Evolutionary conservation across 2,329 filamentous ascomycete genomes (phyloP), one percentile per base, ranked within the genome.

Genomic region (Aureobasidium sp.): DNA sequence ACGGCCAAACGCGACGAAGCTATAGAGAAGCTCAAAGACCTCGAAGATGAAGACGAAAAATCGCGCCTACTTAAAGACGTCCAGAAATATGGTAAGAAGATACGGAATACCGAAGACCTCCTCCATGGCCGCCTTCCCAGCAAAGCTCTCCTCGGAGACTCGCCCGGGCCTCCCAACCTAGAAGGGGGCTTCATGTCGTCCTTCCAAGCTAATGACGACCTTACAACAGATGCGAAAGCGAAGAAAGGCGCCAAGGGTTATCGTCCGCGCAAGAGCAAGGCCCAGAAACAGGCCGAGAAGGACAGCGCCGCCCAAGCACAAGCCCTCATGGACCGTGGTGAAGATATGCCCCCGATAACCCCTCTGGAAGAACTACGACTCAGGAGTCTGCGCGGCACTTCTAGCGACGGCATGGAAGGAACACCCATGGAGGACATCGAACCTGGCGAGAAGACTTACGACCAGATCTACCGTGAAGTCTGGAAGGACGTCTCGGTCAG

Each of bases 391-490:
- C 58, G 62, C 61, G 66, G 65, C 52, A 68, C 69, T 29, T 74
- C 74, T 48, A 77, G 74, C 65, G 77, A 81, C 64, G 75, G 77
- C n/a, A 80, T 82, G 67, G 81, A 83, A 64, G 68, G 70, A 6
- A 79, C 76, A 4, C 79, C 84, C 27, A 82, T 86, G 21, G 63
- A 63, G 13, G 57, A 63, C 27, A 73, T 71, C 63, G 94, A 90
- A 75, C 87, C 90, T 67, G 94, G 91, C 57, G 96, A 96, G 73
- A 74, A 74, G 65, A 91, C 90, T n/a, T 99, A 95, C 77, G 91
- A 95, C 70, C 92, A 96, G 74, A 93, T 99, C 62, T 97, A 97
- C 74, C 92, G 96, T 70, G 91, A 97, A 74, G 97, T 97, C 66
- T 95, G 91, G 87, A 89, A 93, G 66, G 94, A 99, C 70, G 86